These are phyloP conservation scores for Calophaca sinica DNA, from an alignment of 306 rosid species.

Conservation along the genomic window DNA sequence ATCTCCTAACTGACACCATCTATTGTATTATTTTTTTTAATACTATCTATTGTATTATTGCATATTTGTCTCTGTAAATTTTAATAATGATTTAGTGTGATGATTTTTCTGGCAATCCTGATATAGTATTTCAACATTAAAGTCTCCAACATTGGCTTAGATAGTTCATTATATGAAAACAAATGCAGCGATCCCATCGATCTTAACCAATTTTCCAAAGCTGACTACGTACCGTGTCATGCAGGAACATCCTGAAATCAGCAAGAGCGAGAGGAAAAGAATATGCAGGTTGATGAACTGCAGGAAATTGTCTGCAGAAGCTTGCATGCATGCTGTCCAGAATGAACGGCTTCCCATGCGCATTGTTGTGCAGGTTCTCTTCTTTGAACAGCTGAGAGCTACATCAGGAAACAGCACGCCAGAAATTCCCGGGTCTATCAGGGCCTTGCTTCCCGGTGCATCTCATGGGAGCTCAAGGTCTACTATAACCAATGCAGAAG, in stretches of 20 bases:
- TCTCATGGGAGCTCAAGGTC: conserved; percentile 89
- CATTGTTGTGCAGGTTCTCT: conserved; percentile 83
- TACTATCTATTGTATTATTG: too few relatives aligned
- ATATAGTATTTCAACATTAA: too few relatives aligned
- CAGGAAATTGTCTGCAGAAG: conserved; percentile 80
- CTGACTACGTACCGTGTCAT: conserved; percentile 34
- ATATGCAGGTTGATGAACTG: conserved; percentile 88
- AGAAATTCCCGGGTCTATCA: conserved; percentile 65
- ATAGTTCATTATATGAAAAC: too few relatives aligned
- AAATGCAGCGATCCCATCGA: too few relatives aligned
- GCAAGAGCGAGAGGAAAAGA: conserved; percentile 81
- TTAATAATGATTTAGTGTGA: background rate
- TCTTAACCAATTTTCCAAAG: background rate
- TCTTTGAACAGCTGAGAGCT: conserved; percentile 82
- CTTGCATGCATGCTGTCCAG: conserved; percentile 91
- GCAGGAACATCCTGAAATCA: conserved; percentile 88
- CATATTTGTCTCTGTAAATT: background rate
- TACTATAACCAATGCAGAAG: conserved; percentile 75
- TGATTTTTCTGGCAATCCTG: too few relatives aligned
- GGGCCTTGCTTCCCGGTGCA: conserved; percentile 66
- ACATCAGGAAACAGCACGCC: conserved; percentile 66
- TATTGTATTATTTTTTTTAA: background rate
- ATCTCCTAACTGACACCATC: background rate
- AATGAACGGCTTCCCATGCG: conserved; percentile 88
- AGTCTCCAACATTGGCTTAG: too few relatives aligned